Base-by-base conservation (phyloP, 148 eudicot genomes). In the Agrostemma githago region DNA sequence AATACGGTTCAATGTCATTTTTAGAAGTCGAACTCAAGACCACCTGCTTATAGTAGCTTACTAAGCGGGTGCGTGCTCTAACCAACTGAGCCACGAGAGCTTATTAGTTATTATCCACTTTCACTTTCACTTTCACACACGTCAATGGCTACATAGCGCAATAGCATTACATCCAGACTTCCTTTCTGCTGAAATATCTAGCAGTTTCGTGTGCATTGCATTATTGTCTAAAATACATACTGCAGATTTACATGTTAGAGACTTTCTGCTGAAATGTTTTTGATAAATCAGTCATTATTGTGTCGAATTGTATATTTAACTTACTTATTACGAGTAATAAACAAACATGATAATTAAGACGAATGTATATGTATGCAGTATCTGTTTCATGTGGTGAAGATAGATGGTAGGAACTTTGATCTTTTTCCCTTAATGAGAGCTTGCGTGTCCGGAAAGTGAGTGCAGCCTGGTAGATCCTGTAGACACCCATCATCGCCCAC, bases 371-470 rank as follows among this genome's bases (percentile, higher is more conserved):
- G 9, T 70, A 51, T 70, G 43, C 15, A 48, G 1, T 12, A 10
- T 51, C n/a, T 34, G 15, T 34, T 53, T 34, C 42, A 95, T 61
- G 99, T 95, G 58, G 99, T 95, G 71, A 86, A 78, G 68, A 86
- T 79, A n/a, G 97, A 78, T 63, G 99, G 93, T 75, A 95, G 77
- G 76, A 95, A 73, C 79, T 76, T 90, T 21, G 96, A 89, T 84
- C 94, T 81, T 76, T 53, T 92, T 73, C 99, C 99, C 64, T 82
- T 84, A 2, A 95, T 79, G 9, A 72, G 87, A 68, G 93, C 72
- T 66, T 84, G 80, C 56, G 99, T 92, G 70, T 95, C 99, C 0
- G 99, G 99, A 75, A 95, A 92, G 74, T 72, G 66, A 53, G 56
- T 72, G 59, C 61, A 48, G 17, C 71, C 84, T 62, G 46, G 84